These are phyloP conservation scores for Fusarium napiforme DNA, from an alignment of 2,329 filamentous ascomycete genomes.

Conservation along the genomic window DNA sequence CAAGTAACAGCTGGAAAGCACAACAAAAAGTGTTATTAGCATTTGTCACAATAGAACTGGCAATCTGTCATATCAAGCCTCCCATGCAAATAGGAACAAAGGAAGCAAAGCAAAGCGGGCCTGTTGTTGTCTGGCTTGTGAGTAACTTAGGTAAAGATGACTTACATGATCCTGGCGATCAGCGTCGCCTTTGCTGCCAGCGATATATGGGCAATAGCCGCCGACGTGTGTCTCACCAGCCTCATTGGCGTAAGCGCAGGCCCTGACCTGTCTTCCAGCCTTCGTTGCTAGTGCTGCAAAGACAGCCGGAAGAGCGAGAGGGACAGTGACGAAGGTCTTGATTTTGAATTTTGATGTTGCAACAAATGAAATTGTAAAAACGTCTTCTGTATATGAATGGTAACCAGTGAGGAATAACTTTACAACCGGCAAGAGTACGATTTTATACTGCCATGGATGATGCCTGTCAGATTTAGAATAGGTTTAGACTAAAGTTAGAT, in stretches of 20 bases:
- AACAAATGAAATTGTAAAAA: no score
- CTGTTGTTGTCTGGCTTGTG: no score
- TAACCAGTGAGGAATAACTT: no score
- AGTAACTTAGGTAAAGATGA: no score
- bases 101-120: accelerated
- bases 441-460: accelerated
- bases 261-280: neutral
- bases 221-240: neutral
- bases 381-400: no score
- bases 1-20: neutral
- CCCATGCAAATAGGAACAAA: accelerated
- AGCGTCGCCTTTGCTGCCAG: neutral
- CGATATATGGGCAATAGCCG: neutral
- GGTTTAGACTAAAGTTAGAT: no score
- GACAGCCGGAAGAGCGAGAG: neutral
- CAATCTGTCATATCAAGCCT: neutral
- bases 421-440: no score
- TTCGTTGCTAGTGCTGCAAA: neutral
- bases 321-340: neutral
- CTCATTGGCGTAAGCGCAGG: neutral
- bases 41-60: neutral
- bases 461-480: no score
- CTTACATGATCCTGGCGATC: neutral
- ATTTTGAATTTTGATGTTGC: no score
- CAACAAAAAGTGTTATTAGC: neutral